phyloP scores from a whole-genome alignment of 768 basidiomycete genomes.

The Daedaleopsis nitida region DNA sequence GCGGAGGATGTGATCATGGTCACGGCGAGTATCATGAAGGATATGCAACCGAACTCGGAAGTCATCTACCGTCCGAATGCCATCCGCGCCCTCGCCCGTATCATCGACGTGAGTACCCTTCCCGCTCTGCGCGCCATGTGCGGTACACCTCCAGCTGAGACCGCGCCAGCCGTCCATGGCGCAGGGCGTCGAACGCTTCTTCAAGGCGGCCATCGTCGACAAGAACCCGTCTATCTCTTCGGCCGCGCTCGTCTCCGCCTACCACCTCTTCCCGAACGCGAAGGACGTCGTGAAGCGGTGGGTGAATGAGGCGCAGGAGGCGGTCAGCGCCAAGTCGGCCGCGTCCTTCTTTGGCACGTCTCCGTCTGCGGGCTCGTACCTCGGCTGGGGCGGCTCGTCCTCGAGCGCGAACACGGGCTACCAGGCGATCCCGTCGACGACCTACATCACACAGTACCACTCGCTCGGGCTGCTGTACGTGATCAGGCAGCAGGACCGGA shows the following conservation, averaged over 20 bases:
- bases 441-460: conserved; percentile 96
- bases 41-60: conserved; percentile 99
- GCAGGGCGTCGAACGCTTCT: conserved; percentile 97
- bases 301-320: conserved; percentile 99
- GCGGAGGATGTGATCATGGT: conserved; percentile 99
- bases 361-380: conserved; percentile 54
- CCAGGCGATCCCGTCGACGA: conserved; percentile 84
- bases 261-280: conserved; percentile 91
- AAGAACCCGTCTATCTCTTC: conserved; percentile 94
- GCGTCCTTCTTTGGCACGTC: conserved; percentile 62
- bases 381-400: conserved; percentile 69
- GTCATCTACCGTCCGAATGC: conserved; percentile 98
- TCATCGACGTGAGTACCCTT: conserved; percentile 84
- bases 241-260: conserved; percentile 94
- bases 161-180: conserved; percentile 89
- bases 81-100: conserved; percentile 92
- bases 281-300: conserved; percentile 97
- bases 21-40: conserved; percentile 99
- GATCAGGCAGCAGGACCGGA: conserved; percentile 96
- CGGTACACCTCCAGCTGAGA: neutral
- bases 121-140: neutral
- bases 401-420: conserved; percentile 54
- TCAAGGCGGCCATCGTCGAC: conserved; percentile 99
- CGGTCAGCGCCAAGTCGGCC: conserved; percentile 85
- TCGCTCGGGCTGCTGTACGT: conserved; percentile 91